Evolutionary conservation across 2,329 filamentous ascomycete species (phyloP).

Genomic region (Phialocephala subalpina): DNA sequence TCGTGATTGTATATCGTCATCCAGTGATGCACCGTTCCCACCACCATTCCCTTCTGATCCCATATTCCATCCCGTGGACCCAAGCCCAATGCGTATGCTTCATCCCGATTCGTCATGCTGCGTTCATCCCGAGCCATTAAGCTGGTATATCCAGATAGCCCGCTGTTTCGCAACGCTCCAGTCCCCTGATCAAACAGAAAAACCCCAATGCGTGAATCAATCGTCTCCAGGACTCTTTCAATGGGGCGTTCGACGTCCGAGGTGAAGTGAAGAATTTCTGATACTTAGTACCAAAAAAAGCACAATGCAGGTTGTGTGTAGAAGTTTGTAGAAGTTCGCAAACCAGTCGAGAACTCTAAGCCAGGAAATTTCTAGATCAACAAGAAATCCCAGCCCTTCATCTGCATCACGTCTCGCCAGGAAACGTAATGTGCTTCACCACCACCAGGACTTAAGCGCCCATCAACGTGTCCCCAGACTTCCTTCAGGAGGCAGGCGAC

Average conservation of each 20-base stretch:
- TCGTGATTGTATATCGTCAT: slow-evolving; percentile 15
- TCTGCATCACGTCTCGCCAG: slow-evolving; percentile 94
- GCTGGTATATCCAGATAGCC: slow-evolving; percentile 24
- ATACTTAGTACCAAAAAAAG: slow-evolving; percentile 29
- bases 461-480: slow-evolving; percentile 81
- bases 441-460: slow-evolving; percentile 46
- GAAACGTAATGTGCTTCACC: slow-evolving; percentile 73
- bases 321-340: slow-evolving; percentile 31
- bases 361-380: slow-evolving; percentile 68
- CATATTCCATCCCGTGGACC: not conserved
- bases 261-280: slow-evolving; percentile 29
- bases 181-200: not conserved
- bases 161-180: slow-evolving; percentile 22
- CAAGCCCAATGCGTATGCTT: slow-evolving; percentile 13
- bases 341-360: slow-evolving; percentile 32
- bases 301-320: slow-evolving; percentile 23
- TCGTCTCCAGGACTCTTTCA: slow-evolving; percentile 30
- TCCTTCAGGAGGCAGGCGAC: slow-evolving; percentile 81
- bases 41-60: slow-evolving; percentile 10
- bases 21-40: slow-evolving; percentile 18
- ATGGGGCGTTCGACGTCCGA: slow-evolving; percentile 31
- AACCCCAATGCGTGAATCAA: slow-evolving; percentile 25
- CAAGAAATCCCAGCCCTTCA: slow-evolving; percentile 91
- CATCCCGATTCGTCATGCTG: slow-evolving; percentile 15
- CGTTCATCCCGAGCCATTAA: slow-evolving; percentile 22